Evolutionary conservation across 805 yeast genomes (phyloP), one percentile per base, ranked within the genome.

Genomic region (Kodamaea jinghongensis): DNA sequence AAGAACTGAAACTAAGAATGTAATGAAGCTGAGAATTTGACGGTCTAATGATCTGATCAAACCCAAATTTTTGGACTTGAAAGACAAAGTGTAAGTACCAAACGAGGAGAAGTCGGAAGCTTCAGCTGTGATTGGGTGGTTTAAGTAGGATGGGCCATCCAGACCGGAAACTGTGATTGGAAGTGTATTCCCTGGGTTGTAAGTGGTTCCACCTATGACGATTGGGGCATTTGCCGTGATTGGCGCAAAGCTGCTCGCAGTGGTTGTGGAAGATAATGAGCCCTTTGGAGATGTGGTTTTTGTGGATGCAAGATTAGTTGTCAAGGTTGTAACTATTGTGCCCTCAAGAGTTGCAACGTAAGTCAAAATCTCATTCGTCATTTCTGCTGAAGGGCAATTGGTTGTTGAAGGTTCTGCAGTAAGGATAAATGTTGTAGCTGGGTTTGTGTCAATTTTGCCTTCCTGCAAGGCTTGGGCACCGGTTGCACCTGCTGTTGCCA

Each of bases 71-170:
- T 25, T 30, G 11, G 41, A 37, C 20, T 33, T 37, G 23, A 43
- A 43, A 6, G 34, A 30, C 2, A 32, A 39, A 4, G 34, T 17
- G 15, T 36, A 27, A 15, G 28, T 32, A 6, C 10, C 36, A 20
- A 43, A 43, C 3, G 47, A 43, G 2, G 47, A 43, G 27, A 36
- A 43, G 8, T 43, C 41, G 4, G 41, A 39, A 15, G 22, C 36
- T 5, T 39, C 15, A 4, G 43, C 47, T 9, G 47, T 44, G 20
- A 41, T 23, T 4, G 47, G 47, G 27, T 44, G 43, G 17, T 41
- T 38, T 1, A 39, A 36, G 25, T 17, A 44, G 6, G 44, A 12
- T 2, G 44, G 44, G 6, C 30, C 37, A 2, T 26, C 34, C n/a
- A 8, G 5, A 8, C 38, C 13, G 26, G 20, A 2, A 33, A 29